phyloP scores from a whole-genome alignment of 2,329 filamentous ascomycete species.

The Claviceps pusilla region DNA sequence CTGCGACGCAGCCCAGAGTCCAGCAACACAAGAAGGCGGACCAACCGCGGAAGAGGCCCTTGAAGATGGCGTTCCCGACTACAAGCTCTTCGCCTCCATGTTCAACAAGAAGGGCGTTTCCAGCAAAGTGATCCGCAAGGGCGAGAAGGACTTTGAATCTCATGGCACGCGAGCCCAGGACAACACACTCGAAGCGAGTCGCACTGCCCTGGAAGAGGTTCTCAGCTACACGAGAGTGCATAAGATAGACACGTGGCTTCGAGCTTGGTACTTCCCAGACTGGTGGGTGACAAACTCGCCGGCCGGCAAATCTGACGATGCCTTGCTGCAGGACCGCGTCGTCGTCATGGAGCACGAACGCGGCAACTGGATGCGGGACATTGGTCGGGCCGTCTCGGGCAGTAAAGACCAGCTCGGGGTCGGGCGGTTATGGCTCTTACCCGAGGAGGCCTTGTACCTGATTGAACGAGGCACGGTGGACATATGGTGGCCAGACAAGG shows the following conservation, averaged over 20 bases:
- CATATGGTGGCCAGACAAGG: slow-evolving; percentile 59
- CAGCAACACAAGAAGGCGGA: slow-evolving; percentile 14
- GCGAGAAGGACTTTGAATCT: slow-evolving; percentile 93
- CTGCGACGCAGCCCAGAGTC: slow-evolving; percentile 7
- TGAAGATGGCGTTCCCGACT: slow-evolving; percentile 76
- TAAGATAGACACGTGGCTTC: slow-evolving; percentile 44
- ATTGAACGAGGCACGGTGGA: slow-evolving; percentile 79
- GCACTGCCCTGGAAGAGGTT: slow-evolving; percentile 78
- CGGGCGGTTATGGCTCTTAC: slow-evolving; percentile 65
- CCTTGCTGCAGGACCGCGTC: slow-evolving; percentile 30
- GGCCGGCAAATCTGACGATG: slow-evolving; percentile 10
- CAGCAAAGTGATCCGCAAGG: slow-evolving; percentile 63
- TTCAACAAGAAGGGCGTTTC: slow-evolving; percentile 36
- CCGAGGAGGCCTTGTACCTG: slow-evolving; percentile 81
- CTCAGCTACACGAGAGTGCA: slow-evolving; percentile 65
- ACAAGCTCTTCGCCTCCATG: slow-evolving; percentile 51
- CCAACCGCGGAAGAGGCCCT: slow-evolving; percentile 39
- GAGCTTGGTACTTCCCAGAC: slow-evolving; percentile 62
- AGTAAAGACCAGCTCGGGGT: slow-evolving; percentile 39
- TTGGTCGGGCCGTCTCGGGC: slow-evolving; percentile 51
- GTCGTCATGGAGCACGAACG: slow-evolving; percentile 59
- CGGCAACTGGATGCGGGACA: slow-evolving; percentile 58
- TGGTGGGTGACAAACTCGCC: slow-evolving; percentile 24
- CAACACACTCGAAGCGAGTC: slow-evolving; percentile 61
- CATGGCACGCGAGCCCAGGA: slow-evolving; percentile 77